Conservation (phyloP, 1,139 yeast genomes). For the Petasospora fabianii region DNA sequence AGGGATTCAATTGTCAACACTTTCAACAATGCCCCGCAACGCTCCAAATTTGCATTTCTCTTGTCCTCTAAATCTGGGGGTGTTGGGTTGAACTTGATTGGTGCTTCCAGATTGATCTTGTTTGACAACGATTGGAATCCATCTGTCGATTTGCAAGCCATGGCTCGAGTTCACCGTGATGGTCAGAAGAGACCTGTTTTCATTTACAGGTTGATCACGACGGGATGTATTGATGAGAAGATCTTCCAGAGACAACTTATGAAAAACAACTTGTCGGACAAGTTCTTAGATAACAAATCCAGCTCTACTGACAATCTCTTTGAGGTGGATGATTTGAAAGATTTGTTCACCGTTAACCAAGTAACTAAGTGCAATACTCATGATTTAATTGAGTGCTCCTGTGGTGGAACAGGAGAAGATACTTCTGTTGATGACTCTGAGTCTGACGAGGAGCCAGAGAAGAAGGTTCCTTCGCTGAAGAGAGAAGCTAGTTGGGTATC, state of each 20-base stretch:
- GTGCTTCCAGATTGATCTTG: constrained; percentile 80
- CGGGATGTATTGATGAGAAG: constrained; percentile 94
- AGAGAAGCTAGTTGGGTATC: constrained; percentile 40
- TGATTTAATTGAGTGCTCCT: constrained; percentile 72
- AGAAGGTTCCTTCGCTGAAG: constrained; percentile 7
- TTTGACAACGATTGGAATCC: constrained; percentile 97
- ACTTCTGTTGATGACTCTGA: constrained; percentile 25
- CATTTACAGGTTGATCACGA: constrained; percentile 76
- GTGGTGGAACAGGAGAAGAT: constrained; percentile 50
- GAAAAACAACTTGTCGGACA: constrained; percentile 76
- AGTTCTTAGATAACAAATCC: constrained; percentile 58
- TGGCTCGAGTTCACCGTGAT: constrained; percentile 93
- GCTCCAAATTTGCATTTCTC: constrained; percentile 58
- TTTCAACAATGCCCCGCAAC: constrained; percentile 54
- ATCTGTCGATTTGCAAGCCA: constrained; percentile 86
- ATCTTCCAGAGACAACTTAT: constrained; percentile 90
- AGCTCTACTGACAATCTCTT: constrained; percentile 50
- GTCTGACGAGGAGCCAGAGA: constrained; percentile 23
- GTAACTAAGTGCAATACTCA: constrained; percentile 72
- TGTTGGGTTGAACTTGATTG: constrained; percentile 82
- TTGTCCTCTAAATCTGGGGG: constrained; percentile 95
- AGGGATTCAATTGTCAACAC: constrained; percentile 64
- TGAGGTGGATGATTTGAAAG: constrained; percentile 62
- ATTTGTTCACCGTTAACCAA: constrained; percentile 60
- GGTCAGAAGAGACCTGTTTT: constrained; percentile 81